These are phyloP conservation scores for Erodium texanum DNA, from an alignment of 441 rosid species.

Conservation along the genomic window DNA sequence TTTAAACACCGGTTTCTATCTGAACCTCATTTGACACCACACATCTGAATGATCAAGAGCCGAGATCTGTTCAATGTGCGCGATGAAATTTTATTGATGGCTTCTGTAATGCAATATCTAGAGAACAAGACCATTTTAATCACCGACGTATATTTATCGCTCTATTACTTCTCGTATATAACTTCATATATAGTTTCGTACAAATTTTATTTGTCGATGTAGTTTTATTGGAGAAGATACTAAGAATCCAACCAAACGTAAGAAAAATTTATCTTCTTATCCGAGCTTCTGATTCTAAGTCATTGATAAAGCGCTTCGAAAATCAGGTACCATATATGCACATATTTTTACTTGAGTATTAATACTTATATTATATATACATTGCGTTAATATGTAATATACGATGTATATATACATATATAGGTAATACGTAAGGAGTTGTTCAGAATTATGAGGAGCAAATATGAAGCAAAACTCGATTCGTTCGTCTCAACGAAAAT, in stretches of 20 bases:
- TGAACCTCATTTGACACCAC: too few species aligned
- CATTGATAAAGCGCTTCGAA: conserved; percentile 40
- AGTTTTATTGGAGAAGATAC: conserved; percentile 52
- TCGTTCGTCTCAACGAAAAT: conserved; percentile 47
- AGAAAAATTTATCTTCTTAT: conserved; percentile 52
- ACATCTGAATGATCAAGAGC: too few species aligned
- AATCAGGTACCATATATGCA: conserved; percentile 29
- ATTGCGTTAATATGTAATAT: too few species aligned
- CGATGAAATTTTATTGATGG: too few species aligned
- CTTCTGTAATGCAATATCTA: conserved; percentile 33
- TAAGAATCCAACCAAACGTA: conserved; percentile 54
- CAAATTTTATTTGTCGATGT: conserved; percentile 10
- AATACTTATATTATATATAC: too few species aligned
- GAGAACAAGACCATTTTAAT: conserved; percentile 45
- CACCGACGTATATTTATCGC: conserved; percentile 16
- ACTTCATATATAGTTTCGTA: background rate
- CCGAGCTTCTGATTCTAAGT: conserved; percentile 43
- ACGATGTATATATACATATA: background rate
- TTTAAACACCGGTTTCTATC: too few species aligned
- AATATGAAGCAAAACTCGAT: conserved; percentile 37
- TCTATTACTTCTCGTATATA: too few species aligned
- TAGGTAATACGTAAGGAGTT: conserved; percentile 63
- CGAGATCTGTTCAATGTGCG: too few species aligned
- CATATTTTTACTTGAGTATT: background rate
- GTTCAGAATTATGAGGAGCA: conserved; percentile 49